Evolutionary conservation across 169 alveolate species (phyloP), one percentile per base, ranked within the genome.

Genomic region (Toxoplasma gondii): DNA sequence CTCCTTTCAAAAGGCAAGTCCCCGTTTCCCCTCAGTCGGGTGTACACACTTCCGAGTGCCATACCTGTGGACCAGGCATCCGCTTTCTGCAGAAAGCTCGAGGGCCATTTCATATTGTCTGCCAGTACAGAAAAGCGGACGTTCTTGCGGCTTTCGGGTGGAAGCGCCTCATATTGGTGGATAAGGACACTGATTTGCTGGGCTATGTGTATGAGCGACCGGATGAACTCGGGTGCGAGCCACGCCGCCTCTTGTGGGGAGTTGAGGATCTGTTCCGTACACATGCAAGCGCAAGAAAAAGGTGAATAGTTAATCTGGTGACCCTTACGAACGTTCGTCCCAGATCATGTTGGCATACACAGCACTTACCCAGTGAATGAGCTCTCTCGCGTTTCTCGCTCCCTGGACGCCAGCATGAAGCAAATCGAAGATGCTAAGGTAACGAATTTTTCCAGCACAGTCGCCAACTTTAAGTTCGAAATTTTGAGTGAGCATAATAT

Each of bases 1-100:
- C 43, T 34, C n/a, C 39, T 69, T 19, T 24, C 39, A 17, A 29
- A 24, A 69, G 43, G 43, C 22, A 29, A n/a, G 82, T 69, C 43
- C 10, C 39, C 0, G 36, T 69, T 16, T 29, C 39, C 34, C 34
- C 19, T 0, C 43, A n/a, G 36, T 0, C 64, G 36, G 10, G 34
- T 7, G 12, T 7, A 38, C n/a, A 38, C 9, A 45, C 88, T 5
- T 17, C 17, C 27, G 22, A 36, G 53, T 22, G 29, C n/a, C 93
- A 31, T 74, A 54, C 93, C 93, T 16, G 78, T 74, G 45, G 93
- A 69, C 93, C 93, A 90, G 70, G 93, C 93, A 34, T 90, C 93
- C 17, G 93, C 88, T 43, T 38, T 39, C 27, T 54, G 87, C 87
- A 90, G 88, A 27, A 90, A 90, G 24, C 43, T 38, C 38, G 78